These are phyloP conservation scores for Chaetomium tenue DNA, from an alignment of 495 filamentous ascomycete species.

Conservation along the genomic window DNA sequence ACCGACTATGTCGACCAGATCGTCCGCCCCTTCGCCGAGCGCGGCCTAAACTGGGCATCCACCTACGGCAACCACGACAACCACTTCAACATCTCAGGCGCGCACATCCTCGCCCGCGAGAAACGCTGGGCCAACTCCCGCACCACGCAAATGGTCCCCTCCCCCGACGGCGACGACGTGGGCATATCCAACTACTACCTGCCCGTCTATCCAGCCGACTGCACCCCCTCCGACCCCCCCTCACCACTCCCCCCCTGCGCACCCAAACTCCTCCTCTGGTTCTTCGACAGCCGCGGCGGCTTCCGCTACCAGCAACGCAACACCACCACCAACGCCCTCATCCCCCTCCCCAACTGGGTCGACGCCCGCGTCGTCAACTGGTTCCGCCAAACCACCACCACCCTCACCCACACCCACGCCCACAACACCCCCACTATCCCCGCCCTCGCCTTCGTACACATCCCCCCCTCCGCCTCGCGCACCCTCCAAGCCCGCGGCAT, in stretches of 20 bases:
- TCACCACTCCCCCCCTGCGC: slow-evolving; percentile 24
- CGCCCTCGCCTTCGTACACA: slow-evolving; percentile 70
- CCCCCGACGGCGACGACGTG: slow-evolving; percentile 32
- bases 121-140: slow-evolving; percentile 51
- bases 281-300: slow-evolving; percentile 72
- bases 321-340: slow-evolving; percentile 27
- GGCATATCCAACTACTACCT: slow-evolving; percentile 75
- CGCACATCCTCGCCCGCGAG: slow-evolving; percentile 56
- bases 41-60: slow-evolving; percentile 59
- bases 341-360: slow-evolving; percentile 48
- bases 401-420: slow-evolving; percentile 39
- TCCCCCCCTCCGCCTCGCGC: slow-evolving; percentile 59
- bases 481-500: slow-evolving; percentile 51
- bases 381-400: slow-evolving; percentile 53
- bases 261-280: slow-evolving; percentile 62
- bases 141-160: slow-evolving; percentile 49
- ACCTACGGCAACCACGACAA: slow-evolving; percentile 77
- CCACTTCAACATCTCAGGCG: slow-evolving; percentile 57
- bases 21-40: slow-evolving; percentile 54
- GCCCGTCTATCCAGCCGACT: slow-evolving; percentile 39
- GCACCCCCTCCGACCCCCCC: slow-evolving; percentile 10
- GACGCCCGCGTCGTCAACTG: slow-evolving; percentile 54
- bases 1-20: slow-evolving; percentile 60
- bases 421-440: slow-evolving; percentile 45
- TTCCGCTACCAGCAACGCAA: slow-evolving; percentile 50